A percentile compares a stretch with the other conserved stretches of the same genome.
phyloP scores from a whole-genome alignment of 2,329 filamentous ascomycete species.

The Juglanconis oblonga region DNA sequence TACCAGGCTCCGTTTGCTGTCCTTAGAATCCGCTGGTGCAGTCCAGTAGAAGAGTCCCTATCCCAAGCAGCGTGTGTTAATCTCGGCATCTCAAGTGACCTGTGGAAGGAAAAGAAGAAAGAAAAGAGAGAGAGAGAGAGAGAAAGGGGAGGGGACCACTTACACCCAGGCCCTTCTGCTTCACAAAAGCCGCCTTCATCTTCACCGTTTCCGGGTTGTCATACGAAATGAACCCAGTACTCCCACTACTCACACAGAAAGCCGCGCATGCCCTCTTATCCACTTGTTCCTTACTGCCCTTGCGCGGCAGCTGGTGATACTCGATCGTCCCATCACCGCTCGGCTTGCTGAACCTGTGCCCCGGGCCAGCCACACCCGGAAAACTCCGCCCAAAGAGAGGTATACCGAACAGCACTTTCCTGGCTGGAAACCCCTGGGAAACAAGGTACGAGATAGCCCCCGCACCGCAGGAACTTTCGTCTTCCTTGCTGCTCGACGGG shows the following conservation, averaged over 20 bases:
- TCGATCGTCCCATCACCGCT: constrained; percentile 72
- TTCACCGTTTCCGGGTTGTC: constrained; percentile 75
- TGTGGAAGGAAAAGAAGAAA: not conserved
- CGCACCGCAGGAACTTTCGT: constrained; percentile 66
- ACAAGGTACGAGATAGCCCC: constrained; percentile 65
- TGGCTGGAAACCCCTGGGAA: constrained; percentile 61
- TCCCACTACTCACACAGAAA: constrained; percentile 60
- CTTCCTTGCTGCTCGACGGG: constrained; percentile 46
- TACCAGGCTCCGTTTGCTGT: constrained; percentile 55
- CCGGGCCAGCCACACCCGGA: constrained; percentile 60
- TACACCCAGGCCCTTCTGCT: constrained; percentile 65
- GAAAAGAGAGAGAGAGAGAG: constrained; percentile 1
- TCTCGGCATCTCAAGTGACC: constrained; percentile 13
- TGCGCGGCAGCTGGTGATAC: constrained; percentile 65
- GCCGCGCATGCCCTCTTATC: constrained; percentile 68
- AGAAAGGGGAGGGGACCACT: constrained; percentile 26
- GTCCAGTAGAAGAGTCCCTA: constrained; percentile 81
- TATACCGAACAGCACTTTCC: constrained; percentile 73
- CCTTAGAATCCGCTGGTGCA: constrained; percentile 65
- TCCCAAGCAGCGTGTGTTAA: constrained; percentile 7
- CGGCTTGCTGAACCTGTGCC: constrained; percentile 54
- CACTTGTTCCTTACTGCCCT: constrained; percentile 60
- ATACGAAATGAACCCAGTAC: constrained; percentile 71
- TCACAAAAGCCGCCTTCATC: constrained; percentile 72
- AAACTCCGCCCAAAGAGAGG: constrained; percentile 76